These are phyloP conservation scores for Naegleria lovaniensis DNA, from an alignment of 208 protist genomes.

Conservation along the genomic window DNA sequence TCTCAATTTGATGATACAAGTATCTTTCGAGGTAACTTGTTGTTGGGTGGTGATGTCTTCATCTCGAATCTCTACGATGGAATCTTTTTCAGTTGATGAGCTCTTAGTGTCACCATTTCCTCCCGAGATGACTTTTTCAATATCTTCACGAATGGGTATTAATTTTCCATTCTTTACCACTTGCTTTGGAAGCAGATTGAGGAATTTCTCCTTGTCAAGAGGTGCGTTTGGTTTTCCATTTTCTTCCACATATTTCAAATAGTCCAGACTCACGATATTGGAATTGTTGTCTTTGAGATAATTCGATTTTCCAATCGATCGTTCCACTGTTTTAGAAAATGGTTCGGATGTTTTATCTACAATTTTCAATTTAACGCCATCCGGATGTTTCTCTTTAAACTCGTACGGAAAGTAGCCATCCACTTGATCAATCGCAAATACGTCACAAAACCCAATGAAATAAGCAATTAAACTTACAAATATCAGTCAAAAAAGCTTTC, in stretches of 20 bases:
- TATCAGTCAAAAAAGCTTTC: conserved; percentile 34
- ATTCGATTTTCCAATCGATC: too few relatives aligned
- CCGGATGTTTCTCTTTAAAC: conserved; percentile 41
- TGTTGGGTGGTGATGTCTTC: neutral
- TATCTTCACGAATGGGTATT: neutral
- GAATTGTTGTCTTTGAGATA: neutral
- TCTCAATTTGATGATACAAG: neutral
- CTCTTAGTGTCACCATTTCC: neutral
- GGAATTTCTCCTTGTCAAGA: neutral
- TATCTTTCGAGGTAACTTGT: neutral
- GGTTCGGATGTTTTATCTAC: neutral
- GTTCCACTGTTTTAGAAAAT: neutral
- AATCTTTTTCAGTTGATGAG: neutral
- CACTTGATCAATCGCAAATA: neutral
- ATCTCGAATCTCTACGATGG: neutral
- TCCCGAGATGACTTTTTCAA: neutral
- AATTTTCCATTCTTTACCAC: conserved; percentile 5
- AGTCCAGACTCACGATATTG: neutral
- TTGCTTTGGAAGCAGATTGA: neutral
- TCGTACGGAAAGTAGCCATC: conserved; percentile 46
- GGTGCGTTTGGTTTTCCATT: neutral
- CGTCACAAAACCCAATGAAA: neutral
- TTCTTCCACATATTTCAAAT: neutral
- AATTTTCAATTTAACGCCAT: conserved; percentile 34
- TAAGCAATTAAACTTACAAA: neutral